phyloP scores from a whole-genome alignment of 371 early-diverging fungal genomes.

The Lichtheimia hyalospora region DNA sequence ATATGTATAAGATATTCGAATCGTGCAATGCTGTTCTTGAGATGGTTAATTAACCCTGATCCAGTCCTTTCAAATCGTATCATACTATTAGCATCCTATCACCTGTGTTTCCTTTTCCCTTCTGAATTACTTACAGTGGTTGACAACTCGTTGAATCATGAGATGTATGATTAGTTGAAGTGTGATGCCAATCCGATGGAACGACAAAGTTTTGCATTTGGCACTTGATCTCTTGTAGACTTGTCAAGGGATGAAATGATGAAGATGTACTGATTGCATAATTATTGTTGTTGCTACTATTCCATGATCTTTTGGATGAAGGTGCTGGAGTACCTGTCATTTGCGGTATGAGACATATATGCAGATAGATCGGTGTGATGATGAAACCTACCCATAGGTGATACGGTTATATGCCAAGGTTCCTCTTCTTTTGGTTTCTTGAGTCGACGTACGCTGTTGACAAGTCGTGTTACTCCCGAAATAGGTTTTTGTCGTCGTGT shows the following conservation, averaged over 20 bases:
- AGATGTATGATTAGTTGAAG: neutral
- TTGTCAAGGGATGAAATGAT: neutral
- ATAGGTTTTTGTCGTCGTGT: constrained; percentile 8
- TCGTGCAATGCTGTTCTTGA: constrained; percentile 9
- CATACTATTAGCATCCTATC: neutral
- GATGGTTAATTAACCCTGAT: neutral
- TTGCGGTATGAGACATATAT: too few species aligned
- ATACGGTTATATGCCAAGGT: neutral
- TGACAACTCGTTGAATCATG: neutral
- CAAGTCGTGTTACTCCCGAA: constrained; percentile 7
- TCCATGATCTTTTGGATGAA: neutral
- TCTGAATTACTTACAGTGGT: neutral
- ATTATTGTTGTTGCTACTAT: neutral
- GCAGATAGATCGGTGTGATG: too few species aligned
- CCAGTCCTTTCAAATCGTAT: neutral
- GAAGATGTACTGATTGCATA: neutral
- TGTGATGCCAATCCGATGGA: constrained; percentile 3
- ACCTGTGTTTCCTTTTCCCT: neutral
- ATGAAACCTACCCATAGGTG: neutral
- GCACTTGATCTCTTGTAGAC: constrained; percentile 9
- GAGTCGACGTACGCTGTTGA: constrained; percentile 9
- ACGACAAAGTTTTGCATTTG: constrained; percentile 13
- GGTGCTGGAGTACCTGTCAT: neutral
- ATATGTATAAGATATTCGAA: constrained; percentile 8
- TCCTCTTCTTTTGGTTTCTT: constrained; percentile 1